Percentiles rank a stretch among this genome's conserved stretches.
These are phyloP conservation scores for Paradendryphiella salina DNA, from an alignment of 2,329 filamentous ascomycete genomes.

Conservation along the genomic window DNA sequence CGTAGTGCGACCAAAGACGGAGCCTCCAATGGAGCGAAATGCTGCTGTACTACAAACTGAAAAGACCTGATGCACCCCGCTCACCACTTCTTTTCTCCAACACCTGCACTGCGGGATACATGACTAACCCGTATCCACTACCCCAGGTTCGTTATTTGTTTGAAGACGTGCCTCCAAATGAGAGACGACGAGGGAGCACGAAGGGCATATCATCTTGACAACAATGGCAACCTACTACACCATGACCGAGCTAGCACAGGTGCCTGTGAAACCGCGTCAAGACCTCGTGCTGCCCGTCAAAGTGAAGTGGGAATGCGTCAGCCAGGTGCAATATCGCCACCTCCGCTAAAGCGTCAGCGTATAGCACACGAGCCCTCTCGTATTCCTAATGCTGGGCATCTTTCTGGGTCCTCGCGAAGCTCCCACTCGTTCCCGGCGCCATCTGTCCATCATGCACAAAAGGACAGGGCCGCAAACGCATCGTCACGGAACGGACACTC, in stretches of 20 bases:
- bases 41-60: constrained; percentile 30
- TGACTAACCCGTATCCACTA: constrained; percentile 3
- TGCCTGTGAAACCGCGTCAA: neutral
- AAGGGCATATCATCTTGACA: neutral
- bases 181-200: neutral
- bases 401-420: neutral
- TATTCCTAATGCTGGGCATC: neutral
- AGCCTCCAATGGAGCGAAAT: constrained; percentile 35
- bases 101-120: neutral
- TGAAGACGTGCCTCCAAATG: constrained; percentile 2
- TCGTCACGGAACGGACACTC: neutral
- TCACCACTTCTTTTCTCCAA: too few species aligned
- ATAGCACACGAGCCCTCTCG: neutral
- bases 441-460: neutral
- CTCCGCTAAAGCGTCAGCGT: constrained; percentile 29
- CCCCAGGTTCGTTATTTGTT: neutral
- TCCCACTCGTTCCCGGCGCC: neutral
- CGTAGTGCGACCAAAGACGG: constrained; percentile 13
- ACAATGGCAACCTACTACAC: neutral
- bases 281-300: neutral
- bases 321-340: constrained; percentile 27
- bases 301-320: neutral
- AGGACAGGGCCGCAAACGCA: neutral
- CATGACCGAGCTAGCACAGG: neutral
- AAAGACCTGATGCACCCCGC: constrained; percentile 22